Evolutionary conservation across 108 stramenopile genomes (phyloP).

Genomic region (Fragilariopsis cylindrus): DNA sequence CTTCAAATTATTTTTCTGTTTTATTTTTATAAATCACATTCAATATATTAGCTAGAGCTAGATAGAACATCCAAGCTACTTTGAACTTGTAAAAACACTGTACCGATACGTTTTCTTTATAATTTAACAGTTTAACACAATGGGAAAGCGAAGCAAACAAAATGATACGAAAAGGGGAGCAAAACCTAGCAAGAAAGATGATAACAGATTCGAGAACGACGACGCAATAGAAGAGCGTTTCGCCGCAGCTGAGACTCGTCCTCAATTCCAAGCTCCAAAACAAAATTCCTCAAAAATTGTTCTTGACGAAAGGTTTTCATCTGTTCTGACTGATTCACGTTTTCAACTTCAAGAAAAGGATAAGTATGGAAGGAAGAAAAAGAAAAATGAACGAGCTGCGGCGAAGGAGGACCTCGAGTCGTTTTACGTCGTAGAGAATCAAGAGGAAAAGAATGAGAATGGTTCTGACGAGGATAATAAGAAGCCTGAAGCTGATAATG

Average conservation of each 20-base stretch:
- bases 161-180: conserved; percentile 2
- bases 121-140: background rate
- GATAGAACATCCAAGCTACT: too few species aligned
- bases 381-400: conserved; percentile 37
- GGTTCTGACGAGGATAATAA: conserved; percentile 23
- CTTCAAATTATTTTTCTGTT: too few species aligned
- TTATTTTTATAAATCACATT: too few species aligned
- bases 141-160: conserved; percentile 22
- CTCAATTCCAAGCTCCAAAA: conserved; percentile 54
- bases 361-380: conserved; percentile 67
- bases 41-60: too few species aligned
- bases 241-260: conserved; percentile 59
- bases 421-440: conserved; percentile 48
- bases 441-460: conserved; percentile 36
- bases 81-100: background rate
- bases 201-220: conserved; percentile 5
- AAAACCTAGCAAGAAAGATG: background rate
- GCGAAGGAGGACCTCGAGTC: conserved; percentile 58
- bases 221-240: conserved; percentile 60
- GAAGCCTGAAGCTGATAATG: conserved; percentile 8
- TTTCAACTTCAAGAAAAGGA: conserved; percentile 67
- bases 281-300: conserved; percentile 48
- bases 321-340: conserved; percentile 74
- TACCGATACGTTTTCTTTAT: background rate
- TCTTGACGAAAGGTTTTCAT: conserved; percentile 85